Conservation (phyloP, 73 alveolate species). For the Paramecium tetraurelia region DNA sequence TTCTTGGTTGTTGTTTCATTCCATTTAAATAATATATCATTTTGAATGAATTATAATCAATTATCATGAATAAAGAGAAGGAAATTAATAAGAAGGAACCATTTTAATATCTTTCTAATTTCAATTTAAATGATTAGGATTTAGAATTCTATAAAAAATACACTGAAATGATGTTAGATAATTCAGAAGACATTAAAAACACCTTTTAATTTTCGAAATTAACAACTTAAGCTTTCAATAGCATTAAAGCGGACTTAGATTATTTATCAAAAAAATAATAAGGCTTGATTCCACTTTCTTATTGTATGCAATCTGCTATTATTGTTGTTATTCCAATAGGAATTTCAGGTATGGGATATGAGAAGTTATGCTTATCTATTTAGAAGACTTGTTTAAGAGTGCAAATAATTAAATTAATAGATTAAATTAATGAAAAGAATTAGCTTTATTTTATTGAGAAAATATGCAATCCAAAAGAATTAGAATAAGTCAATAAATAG, state of each 20-base stretch:
- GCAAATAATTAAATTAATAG: neutral
- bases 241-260: neutral
- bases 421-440: neutral
- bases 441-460: neutral
- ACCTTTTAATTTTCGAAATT: neutral
- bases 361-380: neutral
- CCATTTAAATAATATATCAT: neutral
- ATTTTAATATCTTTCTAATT: neutral
- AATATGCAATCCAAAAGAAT: neutral
- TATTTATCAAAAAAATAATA: neutral
- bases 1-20: neutral
- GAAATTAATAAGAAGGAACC: neutral
- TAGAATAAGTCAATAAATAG: neutral
- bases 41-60: neutral
- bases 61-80: neutral
- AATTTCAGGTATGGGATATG: conserved; percentile 11
- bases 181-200: neutral
- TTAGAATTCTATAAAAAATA: neutral
- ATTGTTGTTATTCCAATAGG: neutral
- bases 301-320: neutral
- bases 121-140: neutral
- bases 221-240: neutral
- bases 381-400: neutral
- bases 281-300: neutral
- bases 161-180: neutral